Conservation (phyloP, 495 filamentous ascomycete species). For the Gamarada debralockiae region DNA sequence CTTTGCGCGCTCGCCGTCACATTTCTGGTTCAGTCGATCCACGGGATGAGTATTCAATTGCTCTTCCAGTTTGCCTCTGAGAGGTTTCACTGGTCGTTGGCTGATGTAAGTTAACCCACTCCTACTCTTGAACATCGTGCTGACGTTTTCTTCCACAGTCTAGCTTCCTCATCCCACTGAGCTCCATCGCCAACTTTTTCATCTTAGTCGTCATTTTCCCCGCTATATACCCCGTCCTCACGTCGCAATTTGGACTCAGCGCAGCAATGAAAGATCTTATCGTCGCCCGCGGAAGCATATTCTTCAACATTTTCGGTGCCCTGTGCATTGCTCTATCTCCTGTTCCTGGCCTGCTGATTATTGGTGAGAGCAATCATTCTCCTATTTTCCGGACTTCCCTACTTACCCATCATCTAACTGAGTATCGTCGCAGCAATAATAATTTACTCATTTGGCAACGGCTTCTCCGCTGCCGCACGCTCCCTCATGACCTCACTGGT, state of each 20-base stretch:
- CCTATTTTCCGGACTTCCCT: neutral
- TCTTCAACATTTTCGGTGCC: neutral
- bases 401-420: neutral
- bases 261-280: constrained; percentile 3
- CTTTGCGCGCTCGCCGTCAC: neutral
- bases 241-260: neutral
- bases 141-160: neutral
- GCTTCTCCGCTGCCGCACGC: neutral
- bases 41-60: neutral
- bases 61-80: constrained; percentile 10
- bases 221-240: neutral
- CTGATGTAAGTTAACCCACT: constrained; percentile 1
- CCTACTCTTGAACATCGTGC: neutral
- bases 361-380: neutral
- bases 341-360: neutral
- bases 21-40: constrained; percentile 1
- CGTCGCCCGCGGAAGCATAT: constrained; percentile 5
- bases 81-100: constrained; percentile 6
- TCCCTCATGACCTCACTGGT: constrained; percentile 12
- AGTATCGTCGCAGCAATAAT: neutral
- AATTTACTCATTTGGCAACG: neutral
- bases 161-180: constrained; percentile 3
- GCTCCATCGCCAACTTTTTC: constrained; percentile 4
- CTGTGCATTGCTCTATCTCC: neutral
- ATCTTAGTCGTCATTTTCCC: constrained; percentile 4